Evolutionary conservation across 805 yeast species (phyloP).

Genomic region (Starmerella cellae): DNA sequence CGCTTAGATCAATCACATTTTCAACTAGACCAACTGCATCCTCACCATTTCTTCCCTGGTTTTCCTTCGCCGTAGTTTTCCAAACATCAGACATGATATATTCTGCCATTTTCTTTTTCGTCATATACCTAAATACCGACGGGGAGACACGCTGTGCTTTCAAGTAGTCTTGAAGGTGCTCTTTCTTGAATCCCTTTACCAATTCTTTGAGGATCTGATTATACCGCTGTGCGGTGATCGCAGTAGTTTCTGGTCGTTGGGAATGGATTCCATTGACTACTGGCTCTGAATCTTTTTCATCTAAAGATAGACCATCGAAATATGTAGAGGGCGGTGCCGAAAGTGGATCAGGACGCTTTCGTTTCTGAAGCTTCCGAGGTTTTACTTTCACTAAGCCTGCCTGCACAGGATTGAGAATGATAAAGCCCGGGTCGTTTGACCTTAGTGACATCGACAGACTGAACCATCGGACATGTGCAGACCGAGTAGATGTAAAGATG

Average conservation of each 20-base stretch:
- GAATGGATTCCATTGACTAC: constrained; percentile 12
- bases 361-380: constrained; percentile 1
- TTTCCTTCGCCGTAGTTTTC: constrained; percentile 23
- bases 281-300: neutral
- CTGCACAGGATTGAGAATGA: constrained; percentile 14
- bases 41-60: neutral
- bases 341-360: neutral
- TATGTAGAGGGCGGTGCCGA: constrained; percentile 1
- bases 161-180: constrained; percentile 21
- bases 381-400: constrained; percentile 9
- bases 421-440: neutral
- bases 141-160: neutral
- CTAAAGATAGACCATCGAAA: neutral
- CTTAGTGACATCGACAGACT: too few species aligned
- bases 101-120: constrained; percentile 22
- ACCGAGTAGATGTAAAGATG: too few species aligned
- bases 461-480: too few species aligned
- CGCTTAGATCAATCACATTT: constrained; percentile 27
- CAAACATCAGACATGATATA: constrained; percentile 30
- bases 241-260: constrained; percentile 10
- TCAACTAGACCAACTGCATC: constrained; percentile 23
- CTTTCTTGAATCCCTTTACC: constrained; percentile 20
- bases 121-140: neutral
- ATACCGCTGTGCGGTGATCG: constrained; percentile 8
- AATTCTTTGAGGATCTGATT: constrained; percentile 20